Conservation (phyloP, 768 basidiomycete genomes). For the Tricholoma terreum region DNA sequence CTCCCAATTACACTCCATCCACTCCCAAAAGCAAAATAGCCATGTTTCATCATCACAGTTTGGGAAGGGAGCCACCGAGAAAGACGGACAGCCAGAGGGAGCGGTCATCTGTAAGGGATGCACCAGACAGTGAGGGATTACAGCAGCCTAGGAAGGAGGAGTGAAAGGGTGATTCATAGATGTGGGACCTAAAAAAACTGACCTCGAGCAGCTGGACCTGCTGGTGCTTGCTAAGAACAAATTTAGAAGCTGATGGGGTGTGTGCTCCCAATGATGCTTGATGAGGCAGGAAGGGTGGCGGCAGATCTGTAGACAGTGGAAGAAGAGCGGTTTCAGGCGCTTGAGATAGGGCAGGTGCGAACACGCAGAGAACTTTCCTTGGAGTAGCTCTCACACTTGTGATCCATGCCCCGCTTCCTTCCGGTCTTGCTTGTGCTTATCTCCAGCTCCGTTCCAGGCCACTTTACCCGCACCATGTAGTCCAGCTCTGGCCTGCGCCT, state of each 20-base stretch:
- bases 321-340: not conserved
- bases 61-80: slow-evolving; percentile 65
- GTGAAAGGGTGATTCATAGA: too few species aligned
- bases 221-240: slow-evolving; percentile 92
- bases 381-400: slow-evolving; percentile 91
- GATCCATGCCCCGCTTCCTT: slow-evolving; percentile 82
- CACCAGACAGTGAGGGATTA: slow-evolving; percentile 78
- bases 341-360: not conserved
- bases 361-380: slow-evolving; percentile 55
- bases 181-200: too few species aligned
- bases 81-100: slow-evolving; percentile 88
- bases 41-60: slow-evolving; percentile 5
- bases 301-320: slow-evolving; percentile 53
- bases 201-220: slow-evolving; percentile 96
- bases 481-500: too few species aligned
- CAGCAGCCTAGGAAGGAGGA: slow-evolving; percentile 68
- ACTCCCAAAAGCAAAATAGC: too few species aligned
- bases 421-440: slow-evolving; percentile 38
- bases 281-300: slow-evolving; percentile 93
- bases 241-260: slow-evolving; percentile 93
- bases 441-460: too few species aligned
- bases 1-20: too few species aligned
- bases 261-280: slow-evolving; percentile 98
- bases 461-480: too few species aligned
- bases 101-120: slow-evolving; percentile 89